Percentiles rank a stretch among this genome's conserved stretches.
phyloP scores from a whole-genome alignment of 345 rosid species.

The Boechera retrofracta region DNA sequence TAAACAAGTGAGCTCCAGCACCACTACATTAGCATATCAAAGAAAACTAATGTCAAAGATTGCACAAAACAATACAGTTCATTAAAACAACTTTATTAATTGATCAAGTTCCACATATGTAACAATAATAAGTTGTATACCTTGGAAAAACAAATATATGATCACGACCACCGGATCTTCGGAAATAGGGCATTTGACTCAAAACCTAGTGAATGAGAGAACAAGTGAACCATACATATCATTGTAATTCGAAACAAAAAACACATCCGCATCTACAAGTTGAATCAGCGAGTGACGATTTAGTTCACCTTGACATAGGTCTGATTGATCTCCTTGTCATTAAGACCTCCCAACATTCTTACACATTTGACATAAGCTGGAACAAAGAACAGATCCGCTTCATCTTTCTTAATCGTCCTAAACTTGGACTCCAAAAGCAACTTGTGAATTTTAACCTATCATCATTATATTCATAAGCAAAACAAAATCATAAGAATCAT shows the following conservation, averaged over 20 bases:
- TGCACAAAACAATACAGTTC: neutral
- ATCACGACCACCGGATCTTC: constrained; percentile 93
- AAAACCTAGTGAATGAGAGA: constrained; percentile 56
- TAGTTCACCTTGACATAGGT: constrained; percentile 78
- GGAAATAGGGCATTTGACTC: constrained; percentile 92
- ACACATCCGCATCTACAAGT: neutral
- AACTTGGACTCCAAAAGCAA: constrained; percentile 65
- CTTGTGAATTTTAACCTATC: constrained; percentile 86
- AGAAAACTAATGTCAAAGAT: constrained; percentile 25
- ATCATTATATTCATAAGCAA: constrained; percentile 24
- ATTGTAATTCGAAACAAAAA: neutral
- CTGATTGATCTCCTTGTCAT: constrained; percentile 84
- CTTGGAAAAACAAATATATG: constrained; percentile 96
- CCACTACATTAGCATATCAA: constrained; percentile 49
- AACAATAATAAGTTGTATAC: constrained; percentile 42
- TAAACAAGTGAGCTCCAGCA: constrained; percentile 83
- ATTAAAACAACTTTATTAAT: neutral
- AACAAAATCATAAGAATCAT: neutral
- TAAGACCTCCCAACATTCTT: constrained; percentile 91
- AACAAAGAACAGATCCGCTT: constrained; percentile 94
- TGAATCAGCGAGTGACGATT: constrained; percentile 6
- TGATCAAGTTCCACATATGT: neutral
- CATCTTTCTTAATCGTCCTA: constrained; percentile 75
- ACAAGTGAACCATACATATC: neutral
- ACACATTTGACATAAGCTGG: constrained; percentile 93